Evolutionary conservation across 1,284 basidiomycete genomes (phyloP).

Genomic region (Ustilago trichophora): DNA sequence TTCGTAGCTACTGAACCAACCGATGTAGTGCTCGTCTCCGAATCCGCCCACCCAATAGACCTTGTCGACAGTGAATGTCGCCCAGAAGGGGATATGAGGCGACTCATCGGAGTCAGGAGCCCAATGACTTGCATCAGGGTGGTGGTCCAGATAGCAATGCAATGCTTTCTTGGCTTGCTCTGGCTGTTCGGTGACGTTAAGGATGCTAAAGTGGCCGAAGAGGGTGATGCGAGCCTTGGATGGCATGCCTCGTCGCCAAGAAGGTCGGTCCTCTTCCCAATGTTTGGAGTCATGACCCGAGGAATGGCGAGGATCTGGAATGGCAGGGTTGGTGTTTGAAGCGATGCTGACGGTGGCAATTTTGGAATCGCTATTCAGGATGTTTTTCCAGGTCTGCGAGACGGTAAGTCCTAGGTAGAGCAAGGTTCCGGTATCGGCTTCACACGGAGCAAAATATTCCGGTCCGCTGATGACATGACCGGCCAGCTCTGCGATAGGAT

Average conservation of each 20-base stretch:
- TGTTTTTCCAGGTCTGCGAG: conserved; percentile 62
- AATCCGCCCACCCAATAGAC: conserved; percentile 64
- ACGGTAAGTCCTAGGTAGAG: conserved; percentile 61
- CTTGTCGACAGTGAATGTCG: conserved; percentile 49
- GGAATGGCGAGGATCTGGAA: conserved; percentile 53
- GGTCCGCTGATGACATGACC: conserved; percentile 45
- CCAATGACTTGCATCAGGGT: conserved; percentile 60
- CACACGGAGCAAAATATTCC: conserved; percentile 64
- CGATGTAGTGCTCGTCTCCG: conserved; percentile 65
- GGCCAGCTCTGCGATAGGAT: conserved; percentile 27
- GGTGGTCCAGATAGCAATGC: conserved; percentile 50
- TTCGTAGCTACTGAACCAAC: conserved; percentile 48
- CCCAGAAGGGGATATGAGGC: conserved; percentile 60
- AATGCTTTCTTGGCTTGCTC: conserved; percentile 10
- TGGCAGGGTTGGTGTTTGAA: conserved; percentile 43
- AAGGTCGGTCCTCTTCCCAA: conserved; percentile 54
- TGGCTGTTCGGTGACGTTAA: conserved; percentile 27
- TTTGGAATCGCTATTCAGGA: conserved; percentile 28
- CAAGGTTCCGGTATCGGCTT: conserved; percentile 50
- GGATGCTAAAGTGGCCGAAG: conserved; percentile 54
- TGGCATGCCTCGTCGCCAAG: conserved; percentile 62
- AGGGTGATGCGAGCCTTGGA: conserved; percentile 59
- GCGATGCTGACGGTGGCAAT: conserved; percentile 55
- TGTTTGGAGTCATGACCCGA: conserved; percentile 8
- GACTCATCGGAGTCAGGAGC: conserved; percentile 48